Percentiles rank a stretch among this genome's conserved stretches.
These are phyloP conservation scores for Haplosporangium gracile DNA, from an alignment of 192 early-diverging fungal genomes.

Conservation along the genomic window DNA sequence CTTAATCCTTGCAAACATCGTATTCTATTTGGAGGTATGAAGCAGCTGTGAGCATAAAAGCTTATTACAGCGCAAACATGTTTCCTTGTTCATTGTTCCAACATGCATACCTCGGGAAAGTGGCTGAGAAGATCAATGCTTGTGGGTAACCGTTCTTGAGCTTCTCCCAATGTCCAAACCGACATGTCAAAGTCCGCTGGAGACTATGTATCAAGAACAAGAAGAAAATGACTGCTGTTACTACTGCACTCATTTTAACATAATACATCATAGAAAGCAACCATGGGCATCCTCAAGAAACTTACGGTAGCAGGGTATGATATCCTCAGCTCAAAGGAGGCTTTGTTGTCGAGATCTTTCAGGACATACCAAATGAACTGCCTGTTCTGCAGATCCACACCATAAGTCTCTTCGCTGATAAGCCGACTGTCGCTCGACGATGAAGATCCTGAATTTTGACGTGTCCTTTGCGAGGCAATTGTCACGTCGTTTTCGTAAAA, in stretches of 20 bases:
- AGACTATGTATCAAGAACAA: constrained; percentile 3
- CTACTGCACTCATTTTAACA: not conserved
- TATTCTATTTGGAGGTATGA: constrained; percentile 6
- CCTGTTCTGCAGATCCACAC: constrained; percentile 25
- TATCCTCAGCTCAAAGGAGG: constrained; percentile 53
- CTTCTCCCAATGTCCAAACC: constrained; percentile 44
- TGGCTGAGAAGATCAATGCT: constrained; percentile 13
- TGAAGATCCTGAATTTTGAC: not conserved
- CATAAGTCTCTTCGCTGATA: not conserved
- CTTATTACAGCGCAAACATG: too few relatives aligned
- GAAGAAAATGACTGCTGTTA: too few relatives aligned
- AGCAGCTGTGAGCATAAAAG: not conserved
- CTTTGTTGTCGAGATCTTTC: constrained; percentile 40
- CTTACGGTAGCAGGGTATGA: constrained; percentile 58
- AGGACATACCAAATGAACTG: constrained; percentile 57
- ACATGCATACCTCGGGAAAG: constrained; percentile 27
- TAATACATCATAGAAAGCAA: not conserved
- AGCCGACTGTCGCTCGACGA: not conserved
- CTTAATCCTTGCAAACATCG: constrained; percentile 47
- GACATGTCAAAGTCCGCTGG: constrained; percentile 52
- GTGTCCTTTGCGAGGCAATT: not conserved
- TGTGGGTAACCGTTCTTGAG: constrained; percentile 21
- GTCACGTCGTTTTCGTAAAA: constrained; percentile 20
- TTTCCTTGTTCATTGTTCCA: too few relatives aligned
- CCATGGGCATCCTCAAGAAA: too few relatives aligned